Conservation (phyloP, 306 rosid genomes). For the Crataegus laevigata region DNA sequence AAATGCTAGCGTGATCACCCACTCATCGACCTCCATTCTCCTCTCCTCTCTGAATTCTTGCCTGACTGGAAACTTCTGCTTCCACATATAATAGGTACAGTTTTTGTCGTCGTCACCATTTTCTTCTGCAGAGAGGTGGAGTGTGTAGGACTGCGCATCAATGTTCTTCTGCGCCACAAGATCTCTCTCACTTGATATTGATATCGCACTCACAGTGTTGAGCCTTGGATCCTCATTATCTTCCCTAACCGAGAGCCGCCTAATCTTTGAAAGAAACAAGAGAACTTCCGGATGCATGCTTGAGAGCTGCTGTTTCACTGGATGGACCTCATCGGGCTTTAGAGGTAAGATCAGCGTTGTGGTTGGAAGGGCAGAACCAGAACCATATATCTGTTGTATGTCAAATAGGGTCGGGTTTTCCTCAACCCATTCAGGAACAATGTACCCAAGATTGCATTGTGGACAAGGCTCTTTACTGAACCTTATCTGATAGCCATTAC, state of each 20-base stretch:
- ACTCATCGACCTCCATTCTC: constrained; percentile 52
- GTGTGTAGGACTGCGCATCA: constrained; percentile 62
- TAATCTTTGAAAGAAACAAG: constrained; percentile 63
- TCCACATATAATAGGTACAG: constrained; percentile 62
- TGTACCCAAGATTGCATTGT: constrained; percentile 58
- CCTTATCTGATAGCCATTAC: constrained; percentile 73
- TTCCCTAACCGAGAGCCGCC: constrained; percentile 52
- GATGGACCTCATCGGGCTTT: constrained; percentile 50
- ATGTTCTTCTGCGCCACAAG: constrained; percentile 39
- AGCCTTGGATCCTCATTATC: constrained; percentile 26
- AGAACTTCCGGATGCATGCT: constrained; percentile 58
- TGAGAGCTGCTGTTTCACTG: constrained; percentile 67
- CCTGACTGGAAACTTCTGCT: constrained; percentile 54
- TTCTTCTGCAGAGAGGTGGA: constrained; percentile 40
- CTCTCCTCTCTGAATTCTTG: constrained; percentile 39
- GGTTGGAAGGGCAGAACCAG: constrained; percentile 34
- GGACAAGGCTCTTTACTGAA: constrained; percentile 66
- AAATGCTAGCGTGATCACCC: constrained; percentile 55
- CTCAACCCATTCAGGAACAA: constrained; percentile 92
- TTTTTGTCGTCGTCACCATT: constrained; percentile 5
- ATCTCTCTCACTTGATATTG: constrained; percentile 48
- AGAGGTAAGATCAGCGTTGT: constrained; percentile 59
- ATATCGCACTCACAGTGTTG: constrained; percentile 38
- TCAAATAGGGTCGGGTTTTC: constrained; percentile 41
- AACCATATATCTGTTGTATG: constrained; percentile 41